Percentiles rank a stretch among this genome's conserved stretches.
phyloP scores from a whole-genome alignment of 192 early-diverging fungal genomes.

The Entomortierella beljakovae region DNA sequence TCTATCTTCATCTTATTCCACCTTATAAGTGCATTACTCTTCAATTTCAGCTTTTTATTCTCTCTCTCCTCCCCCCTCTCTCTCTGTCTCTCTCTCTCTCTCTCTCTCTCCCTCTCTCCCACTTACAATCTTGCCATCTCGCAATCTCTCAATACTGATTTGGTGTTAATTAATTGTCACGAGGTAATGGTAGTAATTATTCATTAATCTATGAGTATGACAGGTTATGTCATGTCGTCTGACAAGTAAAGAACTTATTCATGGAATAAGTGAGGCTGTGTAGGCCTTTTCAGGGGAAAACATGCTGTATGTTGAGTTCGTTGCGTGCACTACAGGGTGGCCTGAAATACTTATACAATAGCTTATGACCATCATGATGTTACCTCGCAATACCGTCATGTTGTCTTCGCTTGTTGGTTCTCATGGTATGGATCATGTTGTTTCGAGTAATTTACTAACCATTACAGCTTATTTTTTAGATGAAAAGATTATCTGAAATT shows the following conservation, averaged over 20 bases:
- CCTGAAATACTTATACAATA: constrained; percentile 12
- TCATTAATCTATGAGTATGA: constrained; percentile 5
- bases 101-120: background rate
- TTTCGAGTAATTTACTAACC: constrained; percentile 4
- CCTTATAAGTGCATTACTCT: too few species aligned
- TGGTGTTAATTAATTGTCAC: background rate
- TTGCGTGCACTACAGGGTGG: constrained; percentile 8
- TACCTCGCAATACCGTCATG: constrained; percentile 6
- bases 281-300: constrained; percentile 11
- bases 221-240: constrained; percentile 8
- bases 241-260: background rate
- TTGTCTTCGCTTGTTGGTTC: constrained; percentile 1
- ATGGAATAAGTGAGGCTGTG: constrained; percentile 5
- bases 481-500: constrained; percentile 1
- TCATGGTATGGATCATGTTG: constrained; percentile 7
- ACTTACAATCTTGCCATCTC: background rate
- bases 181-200: constrained; percentile 1
- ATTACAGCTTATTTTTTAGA: constrained; percentile 1
- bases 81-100: background rate
- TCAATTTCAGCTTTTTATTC: background rate
- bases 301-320: constrained; percentile 6
- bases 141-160: constrained; percentile 2
- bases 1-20: too few species aligned
- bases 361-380: constrained; percentile 7
- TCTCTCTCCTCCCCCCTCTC: background rate